Base-by-base conservation (phyloP, 208 protist genomes). In the Phytomonas sp. region DNA sequence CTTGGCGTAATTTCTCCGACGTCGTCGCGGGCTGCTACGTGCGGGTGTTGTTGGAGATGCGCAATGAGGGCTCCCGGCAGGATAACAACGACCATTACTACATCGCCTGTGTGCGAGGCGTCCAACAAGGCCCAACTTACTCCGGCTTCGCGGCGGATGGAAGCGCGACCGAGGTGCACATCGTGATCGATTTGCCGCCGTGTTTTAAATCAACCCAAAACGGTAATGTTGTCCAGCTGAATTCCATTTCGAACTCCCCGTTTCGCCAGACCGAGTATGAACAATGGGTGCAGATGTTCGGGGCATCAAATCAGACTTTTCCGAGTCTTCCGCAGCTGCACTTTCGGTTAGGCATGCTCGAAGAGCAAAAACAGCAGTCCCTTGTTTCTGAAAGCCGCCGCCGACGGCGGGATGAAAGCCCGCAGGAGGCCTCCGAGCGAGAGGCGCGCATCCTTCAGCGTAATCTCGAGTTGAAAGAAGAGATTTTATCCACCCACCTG, bases 231-330 rank as follows among this genome's bases (percentile, higher is more conserved):
- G 87, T 97, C 69, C 92, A 97, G 78, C 77, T 97, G 30, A 97
- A 95, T 72, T 94, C 88, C 59, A 93, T 97, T 65, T 94, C 87
- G 6, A 97, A 97, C 80, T 92, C 86, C 3, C 87, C 85, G 0
- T 97, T 97, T 66, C 77, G 82, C 2, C 76, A 77, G 63, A 78
- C 76, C 5, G 92, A 97, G 85, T 97, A 97, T 72, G 79, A 94
- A 66, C 76, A 82, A 62, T 97, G 92, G 90, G 74, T 90, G 30
- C 76, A 89, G 45, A 88, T 90, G 81, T 84, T 72, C 1, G 79
- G 91, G 36, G 75, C 82, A 11, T 71, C 60, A 10, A 74, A 83
- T 29, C 65, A 81, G 31, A 65, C 73, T 33, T 96, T 94, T 60
- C 80, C 87, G 40, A 93, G 79, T 52, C 63, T 87, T 30, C 78